Base-by-base conservation (phyloP, 176 grass and related monocot species). In the Ensete glaucum region DNA sequence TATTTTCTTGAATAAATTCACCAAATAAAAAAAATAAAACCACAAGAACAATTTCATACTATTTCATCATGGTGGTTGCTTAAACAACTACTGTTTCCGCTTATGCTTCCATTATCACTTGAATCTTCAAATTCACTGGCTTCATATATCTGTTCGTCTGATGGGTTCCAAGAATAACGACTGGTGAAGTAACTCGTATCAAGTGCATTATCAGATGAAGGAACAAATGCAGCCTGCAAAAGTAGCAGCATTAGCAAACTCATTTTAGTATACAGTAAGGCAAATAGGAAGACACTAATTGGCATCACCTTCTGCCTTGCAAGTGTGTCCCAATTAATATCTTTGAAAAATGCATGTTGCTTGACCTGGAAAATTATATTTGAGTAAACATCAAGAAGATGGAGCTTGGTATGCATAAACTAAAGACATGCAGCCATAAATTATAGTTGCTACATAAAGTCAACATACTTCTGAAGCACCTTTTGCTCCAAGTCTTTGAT, bases 141-240 rank as follows among this genome's bases (percentile, higher is more conserved):
- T 88, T 99, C 96, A 53, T 86, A 87, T 78, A 99, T 84, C 76
- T 95, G 88, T 80, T 89, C 96, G 63, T 95, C 96, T 52, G 96
- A 91, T 2, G 88, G 80, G 84, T 99, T 99, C 96, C 96, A 99
- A 64, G 96, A 95, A 86, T 99, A 99, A 66, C 96, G 96, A 64
- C 96, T 99, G 57, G 96, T 95, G 83, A 99, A 99, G 81, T 99
- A 95, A 81, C 86, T 99, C 8, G 96, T 99, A 87, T 99, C 96
- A 83, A 72, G 86, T 78, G 85, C 86, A 86, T 88, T 83, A 77
- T 99, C 96, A 73, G 88, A 99, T 51, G 96, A 89, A 23, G 96
- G 96, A 86, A 99, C 88, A 83, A 99, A 99, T 57, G 88, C 88
- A 84, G 91, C 96, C 96, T 99, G 91, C 64, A 88, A 81, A 89